phyloP scores from a whole-genome alignment of 371 early-diverging fungal genomes.

The Syncephalastrum racemosum region DNA sequence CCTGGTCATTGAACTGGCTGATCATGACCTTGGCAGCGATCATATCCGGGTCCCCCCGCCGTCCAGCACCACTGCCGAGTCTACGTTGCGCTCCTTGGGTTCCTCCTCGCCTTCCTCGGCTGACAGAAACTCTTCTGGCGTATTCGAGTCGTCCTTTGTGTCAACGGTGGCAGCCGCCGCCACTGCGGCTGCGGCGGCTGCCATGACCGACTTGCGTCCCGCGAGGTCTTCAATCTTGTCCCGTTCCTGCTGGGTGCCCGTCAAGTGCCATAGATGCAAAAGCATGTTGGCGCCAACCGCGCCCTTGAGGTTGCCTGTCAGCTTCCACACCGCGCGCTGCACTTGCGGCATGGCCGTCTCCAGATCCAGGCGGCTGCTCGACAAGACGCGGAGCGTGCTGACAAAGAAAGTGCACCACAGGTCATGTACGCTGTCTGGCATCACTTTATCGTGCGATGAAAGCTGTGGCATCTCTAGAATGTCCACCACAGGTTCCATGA shows the following conservation, averaged over 20 bases:
- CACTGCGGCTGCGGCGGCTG: not conserved
- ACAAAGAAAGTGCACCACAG: constrained; percentile 64
- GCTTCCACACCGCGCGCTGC: constrained; percentile 58
- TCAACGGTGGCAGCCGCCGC: constrained; percentile 2
- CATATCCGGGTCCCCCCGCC: constrained; percentile 16
- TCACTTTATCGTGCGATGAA: constrained; percentile 25
- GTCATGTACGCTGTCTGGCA: constrained; percentile 17
- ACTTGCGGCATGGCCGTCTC: constrained; percentile 57
- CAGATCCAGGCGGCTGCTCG: constrained; percentile 58
- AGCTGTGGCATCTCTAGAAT: constrained; percentile 51
- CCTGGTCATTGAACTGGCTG: constrained; percentile 23
- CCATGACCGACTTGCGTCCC: not conserved
- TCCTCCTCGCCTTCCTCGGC: constrained; percentile 11
- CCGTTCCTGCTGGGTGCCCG: constrained; percentile 19
- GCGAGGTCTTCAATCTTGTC: not conserved
- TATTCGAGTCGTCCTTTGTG: not conserved
- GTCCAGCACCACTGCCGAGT: constrained; percentile 2
- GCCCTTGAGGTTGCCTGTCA: constrained; percentile 64
- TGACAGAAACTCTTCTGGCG: constrained; percentile 17
- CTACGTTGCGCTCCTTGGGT: constrained; percentile 1
- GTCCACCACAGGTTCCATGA: constrained; percentile 52
- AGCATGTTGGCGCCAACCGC: constrained; percentile 57
- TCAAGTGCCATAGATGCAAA: constrained; percentile 53
- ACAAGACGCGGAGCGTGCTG: constrained; percentile 55
- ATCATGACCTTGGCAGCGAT: constrained; percentile 18